phyloP scores from a whole-genome alignment of 441 rosid species.

The Euphorbia schlechtendalii region DNA sequence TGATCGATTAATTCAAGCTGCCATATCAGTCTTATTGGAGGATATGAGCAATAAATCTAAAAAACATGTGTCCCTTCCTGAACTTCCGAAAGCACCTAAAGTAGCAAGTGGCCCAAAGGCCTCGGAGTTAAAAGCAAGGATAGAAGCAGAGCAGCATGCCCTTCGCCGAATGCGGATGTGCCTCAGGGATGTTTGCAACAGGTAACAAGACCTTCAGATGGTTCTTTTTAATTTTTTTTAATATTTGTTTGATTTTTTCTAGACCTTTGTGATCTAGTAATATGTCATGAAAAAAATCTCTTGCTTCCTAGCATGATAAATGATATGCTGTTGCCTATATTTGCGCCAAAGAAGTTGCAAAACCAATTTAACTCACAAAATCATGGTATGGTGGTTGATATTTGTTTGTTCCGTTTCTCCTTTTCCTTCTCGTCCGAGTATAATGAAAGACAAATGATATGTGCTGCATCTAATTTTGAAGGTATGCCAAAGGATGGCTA shows the following conservation, averaged over 20 bases:
- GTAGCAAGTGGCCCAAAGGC: conserved; percentile 81
- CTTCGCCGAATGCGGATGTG: conserved; percentile 98
- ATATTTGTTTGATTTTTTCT: neutral
- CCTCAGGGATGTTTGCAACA: conserved; percentile 96
- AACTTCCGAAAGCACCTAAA: conserved; percentile 85
- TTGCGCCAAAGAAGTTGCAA: neutral
- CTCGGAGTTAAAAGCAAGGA: conserved; percentile 87
- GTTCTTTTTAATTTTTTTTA: neutral
- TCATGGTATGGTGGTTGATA: neutral
- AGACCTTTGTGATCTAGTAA: neutral
- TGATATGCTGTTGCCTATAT: neutral
- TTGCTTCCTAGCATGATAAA: conserved; percentile 3
- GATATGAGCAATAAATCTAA: conserved; percentile 37
- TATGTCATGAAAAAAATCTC: neutral
- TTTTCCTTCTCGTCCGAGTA: neutral
- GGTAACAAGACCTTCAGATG: conserved; percentile 41
- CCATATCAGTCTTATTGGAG: conserved; percentile 72
- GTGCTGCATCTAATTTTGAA: neutral
- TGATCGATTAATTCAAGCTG: conserved; percentile 80
- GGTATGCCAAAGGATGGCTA: neutral
- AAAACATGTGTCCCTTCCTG: conserved; percentile 46
- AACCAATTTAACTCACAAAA: neutral
- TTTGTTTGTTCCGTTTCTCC: neutral
- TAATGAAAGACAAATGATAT: neutral
- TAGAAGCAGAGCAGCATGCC: conserved; percentile 99